Evolutionary conservation across 495 filamentous ascomycete genomes (phyloP), one percentile per base, ranked within the genome.

Genomic region (Aspergillus heteromorphus): DNA sequence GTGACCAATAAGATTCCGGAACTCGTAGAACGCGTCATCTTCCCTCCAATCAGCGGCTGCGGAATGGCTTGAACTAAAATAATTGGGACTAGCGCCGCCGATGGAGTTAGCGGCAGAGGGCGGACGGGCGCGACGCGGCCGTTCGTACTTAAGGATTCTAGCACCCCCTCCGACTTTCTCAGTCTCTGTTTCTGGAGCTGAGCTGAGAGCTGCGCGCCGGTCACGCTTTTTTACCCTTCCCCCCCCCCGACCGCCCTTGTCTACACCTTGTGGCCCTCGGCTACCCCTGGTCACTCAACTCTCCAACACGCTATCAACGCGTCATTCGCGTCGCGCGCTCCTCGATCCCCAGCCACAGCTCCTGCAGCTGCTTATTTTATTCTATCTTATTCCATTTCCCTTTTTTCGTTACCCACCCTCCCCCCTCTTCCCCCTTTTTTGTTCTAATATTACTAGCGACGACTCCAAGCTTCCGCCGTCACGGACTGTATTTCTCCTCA

Each of bases 81-180:
- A 58, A 70, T 66, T 48, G 52, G 65, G 69, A 56, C 58, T 67
- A 74, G 62, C 55, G 67, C 57, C 49, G 60, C 56, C 50, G 65
- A 73, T 75, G 72, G 73, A 73, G 71, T 68, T 73, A 61, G 62
- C 65, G 64, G 63, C 64, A 66, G 56, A 56, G 57, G 56, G 52
- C 61, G 66, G 66, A 58, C 59, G 61, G 66, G 70, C 60, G 66
- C 69, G 66, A 72, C 62, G 62, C 64, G 68, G 61, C 60, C 67
- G 64, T 68, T 70, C 66, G 73, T 77, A 77, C 73, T 77, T 77
- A 77, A 77, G 74, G 65, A 73, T 73, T 75, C 71, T 72, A 66
- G 65, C 70, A 67, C 69, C 73, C 73, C 68, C 72, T 70, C 70
- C 67, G 68, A 65, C 65, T 73, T 71, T 72, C 66, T 71, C 68